Conservation (phyloP, 2,329 filamentous ascomycete genomes). For the Penicillium griseofulvum region DNA sequence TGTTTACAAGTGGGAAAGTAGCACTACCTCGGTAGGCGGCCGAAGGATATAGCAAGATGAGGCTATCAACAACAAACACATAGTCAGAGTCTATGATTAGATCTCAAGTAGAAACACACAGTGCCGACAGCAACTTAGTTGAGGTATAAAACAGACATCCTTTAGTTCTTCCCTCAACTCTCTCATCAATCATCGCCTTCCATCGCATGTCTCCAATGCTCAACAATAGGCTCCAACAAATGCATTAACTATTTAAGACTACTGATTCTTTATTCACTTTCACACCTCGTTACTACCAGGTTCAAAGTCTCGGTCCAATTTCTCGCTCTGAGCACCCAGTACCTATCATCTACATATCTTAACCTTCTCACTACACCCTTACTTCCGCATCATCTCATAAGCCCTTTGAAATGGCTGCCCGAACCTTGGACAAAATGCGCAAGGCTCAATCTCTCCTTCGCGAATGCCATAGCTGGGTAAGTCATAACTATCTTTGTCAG, state of each 20-base stretch:
- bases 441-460: background rate
- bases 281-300: too few relatives aligned
- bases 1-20: background rate
- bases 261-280: background rate
- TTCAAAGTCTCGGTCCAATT: background rate
- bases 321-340: background rate
- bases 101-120: background rate
- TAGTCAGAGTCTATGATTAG: background rate
- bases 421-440: background rate
- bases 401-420: background rate
- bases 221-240: background rate
- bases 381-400: background rate
- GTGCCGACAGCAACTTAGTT: too few relatives aligned
- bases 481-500: background rate
- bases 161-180: background rate
- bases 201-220: background rate
- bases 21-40: too few relatives aligned
- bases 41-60: background rate
- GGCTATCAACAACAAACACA: background rate
- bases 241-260: background rate
- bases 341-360: background rate
- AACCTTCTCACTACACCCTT: background rate
- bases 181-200: background rate
- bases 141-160: background rate
- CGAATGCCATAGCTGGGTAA: background rate